These are phyloP conservation scores for Marchantia paleacea DNA, from an alignment of 225 moss, liverwort and hornwort species.

Conservation along the genomic window DNA sequence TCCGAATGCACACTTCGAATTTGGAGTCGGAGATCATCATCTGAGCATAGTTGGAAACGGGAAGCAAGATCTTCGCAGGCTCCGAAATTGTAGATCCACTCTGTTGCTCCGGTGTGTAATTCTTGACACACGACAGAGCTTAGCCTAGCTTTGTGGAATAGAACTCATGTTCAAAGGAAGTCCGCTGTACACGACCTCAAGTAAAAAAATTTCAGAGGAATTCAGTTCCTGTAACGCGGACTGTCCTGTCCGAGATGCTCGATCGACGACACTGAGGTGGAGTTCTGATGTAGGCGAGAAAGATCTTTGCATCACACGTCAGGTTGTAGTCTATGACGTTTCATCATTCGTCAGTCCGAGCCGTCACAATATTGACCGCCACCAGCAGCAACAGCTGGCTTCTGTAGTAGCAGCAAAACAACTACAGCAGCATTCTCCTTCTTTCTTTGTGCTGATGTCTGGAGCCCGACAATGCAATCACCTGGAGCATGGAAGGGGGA, in stretches of 20 bases:
- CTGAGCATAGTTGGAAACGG: neutral
- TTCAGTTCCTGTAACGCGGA: neutral
- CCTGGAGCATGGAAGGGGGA: neutral
- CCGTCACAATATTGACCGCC: neutral
- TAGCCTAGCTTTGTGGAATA: neutral
- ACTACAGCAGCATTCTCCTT: neutral
- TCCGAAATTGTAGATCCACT: neutral
- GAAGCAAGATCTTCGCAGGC: neutral
- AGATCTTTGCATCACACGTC: neutral
- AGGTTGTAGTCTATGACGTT: neutral
- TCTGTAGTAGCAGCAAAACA: neutral
- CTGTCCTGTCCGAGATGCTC: neutral
- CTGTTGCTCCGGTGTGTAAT: conserved; percentile 4
- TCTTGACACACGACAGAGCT: neutral
- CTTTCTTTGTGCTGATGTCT: neutral
- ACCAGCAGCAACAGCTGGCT: neutral
- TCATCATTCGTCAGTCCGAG: neutral
- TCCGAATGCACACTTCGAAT: neutral
- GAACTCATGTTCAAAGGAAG: neutral
- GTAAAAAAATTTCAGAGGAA: neutral
- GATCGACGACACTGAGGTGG: neutral
- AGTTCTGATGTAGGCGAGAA: neutral
- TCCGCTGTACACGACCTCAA: neutral
- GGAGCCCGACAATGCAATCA: neutral
- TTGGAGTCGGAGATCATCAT: neutral